Percentiles rank a stretch among this genome's conserved stretches.
phyloP scores from a whole-genome alignment of 2,329 filamentous ascomycete genomes.

The Aureobasidium leucospermi region DNA sequence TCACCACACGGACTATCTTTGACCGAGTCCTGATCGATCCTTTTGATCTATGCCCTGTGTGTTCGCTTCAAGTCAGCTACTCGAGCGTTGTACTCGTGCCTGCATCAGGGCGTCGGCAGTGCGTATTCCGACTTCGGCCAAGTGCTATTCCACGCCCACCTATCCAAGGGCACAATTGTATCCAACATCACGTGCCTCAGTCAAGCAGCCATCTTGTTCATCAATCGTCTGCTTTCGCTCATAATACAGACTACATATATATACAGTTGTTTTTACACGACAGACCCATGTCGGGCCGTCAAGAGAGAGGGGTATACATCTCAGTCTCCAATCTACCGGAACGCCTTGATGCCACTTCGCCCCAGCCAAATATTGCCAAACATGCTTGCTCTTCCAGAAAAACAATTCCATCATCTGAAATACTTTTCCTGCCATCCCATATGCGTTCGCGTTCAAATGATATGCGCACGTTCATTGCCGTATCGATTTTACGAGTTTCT shows the following conservation, averaged over 20 bases:
- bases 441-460: neutral
- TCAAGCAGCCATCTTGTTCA: neutral
- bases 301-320: slow-evolving; percentile 5
- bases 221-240: neutral
- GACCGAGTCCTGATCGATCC: neutral
- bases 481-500: slow-evolving; percentile 57
- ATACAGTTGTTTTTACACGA: slow-evolving; percentile 9
- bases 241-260: slow-evolving; percentile 7
- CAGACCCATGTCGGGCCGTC: neutral
- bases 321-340: slow-evolving; percentile 7
- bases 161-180: neutral
- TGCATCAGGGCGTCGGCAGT: too few species aligned
- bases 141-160: too few species aligned
- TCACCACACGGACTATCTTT: neutral
- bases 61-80: neutral
- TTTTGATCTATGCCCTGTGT: neutral
- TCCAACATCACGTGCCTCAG: neutral
- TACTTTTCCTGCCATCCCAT: neutral
- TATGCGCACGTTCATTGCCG: neutral
- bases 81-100: neutral
- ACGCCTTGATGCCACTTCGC: slow-evolving; percentile 4
- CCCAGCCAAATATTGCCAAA: neutral
- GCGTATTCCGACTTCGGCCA: too few species aligned
- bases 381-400: slow-evolving; percentile 6
- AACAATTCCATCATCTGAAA: neutral